Evolutionary conservation across 441 rosid genomes (phyloP).

Genomic region (Adansonia grandidieri): DNA sequence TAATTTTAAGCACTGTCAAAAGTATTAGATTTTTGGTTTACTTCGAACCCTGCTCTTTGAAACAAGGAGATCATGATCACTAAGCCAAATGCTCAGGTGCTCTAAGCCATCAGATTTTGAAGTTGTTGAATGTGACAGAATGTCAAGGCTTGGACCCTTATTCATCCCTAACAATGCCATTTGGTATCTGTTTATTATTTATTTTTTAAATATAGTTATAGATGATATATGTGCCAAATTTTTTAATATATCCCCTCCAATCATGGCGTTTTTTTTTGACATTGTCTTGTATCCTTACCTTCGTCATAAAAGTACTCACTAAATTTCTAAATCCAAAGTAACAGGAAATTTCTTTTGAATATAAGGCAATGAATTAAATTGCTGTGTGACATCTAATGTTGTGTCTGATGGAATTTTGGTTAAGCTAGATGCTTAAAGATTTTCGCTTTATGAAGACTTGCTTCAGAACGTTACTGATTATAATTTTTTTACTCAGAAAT

Average conservation of each 20-base stretch:
- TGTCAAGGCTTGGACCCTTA: not conserved
- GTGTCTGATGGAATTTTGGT: not conserved
- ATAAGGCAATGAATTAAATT: too few relatives aligned
- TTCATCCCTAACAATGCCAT: not conserved
- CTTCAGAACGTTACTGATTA: not conserved
- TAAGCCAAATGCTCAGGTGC: not conserved
- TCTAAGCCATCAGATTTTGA: not conserved
- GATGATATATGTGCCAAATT: not conserved
- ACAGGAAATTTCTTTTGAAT: not conserved
- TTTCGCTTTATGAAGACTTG: not conserved
- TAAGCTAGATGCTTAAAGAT: not conserved
- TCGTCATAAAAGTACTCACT: not conserved
- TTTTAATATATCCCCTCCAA: not conserved
- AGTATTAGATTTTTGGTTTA: not conserved
- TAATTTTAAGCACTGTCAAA: not conserved
- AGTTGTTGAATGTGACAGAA: not conserved
- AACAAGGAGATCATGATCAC: not conserved
- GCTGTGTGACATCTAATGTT: not conserved
- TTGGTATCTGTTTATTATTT: not conserved
- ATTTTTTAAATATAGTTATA: not conserved
- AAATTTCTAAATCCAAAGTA: not conserved
- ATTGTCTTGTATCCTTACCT: not conserved
- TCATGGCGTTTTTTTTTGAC: not conserved
- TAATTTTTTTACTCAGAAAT: slow-evolving; percentile 56
- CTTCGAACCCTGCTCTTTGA: not conserved